Conservation (phyloP, 2,329 filamentous ascomycete species). For the Diaporthe aspalathi region DNA sequence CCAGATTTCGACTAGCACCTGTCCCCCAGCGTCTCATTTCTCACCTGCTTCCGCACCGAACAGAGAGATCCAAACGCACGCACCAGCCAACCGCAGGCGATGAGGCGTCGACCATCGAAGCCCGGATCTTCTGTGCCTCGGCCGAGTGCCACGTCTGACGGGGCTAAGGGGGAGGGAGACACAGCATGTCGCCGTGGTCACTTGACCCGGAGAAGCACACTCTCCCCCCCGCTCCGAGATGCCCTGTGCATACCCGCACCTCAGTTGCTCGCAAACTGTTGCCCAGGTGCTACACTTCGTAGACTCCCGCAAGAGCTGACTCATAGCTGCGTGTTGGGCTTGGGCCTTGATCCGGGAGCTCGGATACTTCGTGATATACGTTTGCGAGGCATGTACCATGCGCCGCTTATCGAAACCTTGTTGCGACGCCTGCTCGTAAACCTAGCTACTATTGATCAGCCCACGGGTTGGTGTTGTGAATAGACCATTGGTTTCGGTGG, state of each 20-base stretch:
- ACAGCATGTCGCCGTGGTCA: constrained; percentile 19
- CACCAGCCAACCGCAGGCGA: neutral
- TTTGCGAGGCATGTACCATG: neutral
- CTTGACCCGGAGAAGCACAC: constrained; percentile 34
- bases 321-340: neutral
- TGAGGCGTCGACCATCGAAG: constrained; percentile 8
- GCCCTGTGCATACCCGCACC: neutral
- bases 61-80: neutral
- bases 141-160: constrained; percentile 15
- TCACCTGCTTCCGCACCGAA: constrained; percentile 17
- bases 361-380: constrained; percentile 3
- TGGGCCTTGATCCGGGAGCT: neutral
- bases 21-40: constrained; percentile 24
- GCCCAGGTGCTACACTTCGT: neutral
- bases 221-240: neutral
- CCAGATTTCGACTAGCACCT: constrained; percentile 1
- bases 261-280: neutral
- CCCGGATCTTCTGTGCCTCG: constrained; percentile 1
- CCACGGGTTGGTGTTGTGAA: neutral
- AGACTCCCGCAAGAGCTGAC: neutral
- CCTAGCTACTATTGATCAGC: too few species aligned
- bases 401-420: neutral
- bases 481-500: too few species aligned
- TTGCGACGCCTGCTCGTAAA: neutral
- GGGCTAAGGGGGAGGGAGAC: neutral